Evolutionary conservation across 1,284 basidiomycete species (phyloP), one percentile per base, ranked within the genome.

Genomic region (Retiboletus flavoniger): DNA sequence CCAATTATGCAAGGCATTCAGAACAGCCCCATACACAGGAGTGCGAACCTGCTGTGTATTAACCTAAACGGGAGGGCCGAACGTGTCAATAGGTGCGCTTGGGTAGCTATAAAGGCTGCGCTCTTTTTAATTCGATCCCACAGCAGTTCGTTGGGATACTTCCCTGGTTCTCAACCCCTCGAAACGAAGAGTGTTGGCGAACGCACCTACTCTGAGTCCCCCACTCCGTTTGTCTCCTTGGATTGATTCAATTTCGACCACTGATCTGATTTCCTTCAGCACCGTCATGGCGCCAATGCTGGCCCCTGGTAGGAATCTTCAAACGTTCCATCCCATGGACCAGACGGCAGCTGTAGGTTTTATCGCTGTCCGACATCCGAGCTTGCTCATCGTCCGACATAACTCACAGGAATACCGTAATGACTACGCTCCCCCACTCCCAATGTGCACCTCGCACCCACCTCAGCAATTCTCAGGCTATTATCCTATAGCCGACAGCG

Each of bases 11-110:
- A 35, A 7, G 24, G 4, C 7, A 31, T 1, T 7, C 21, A 21
- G 60, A 47, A 67, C 52, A 64, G 54, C 65, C 50, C 34, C 14
- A 6, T 11, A 4, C 53, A 65, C 60, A 67, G 66, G 38, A 69
- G 16, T 24, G 31, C 13, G 24, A 38, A 41, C 16, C 3, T 68
- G 64, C 62, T 69, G 65, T 63, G 55, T n/a, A 11, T 2, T 36
- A 28, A 52, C 49, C 36, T 50, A 38, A 53, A 45, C 34, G 32
- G 41, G 43, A 39, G 21, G 7, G 5, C 39, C 38, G 51, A 45
- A 53, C 34, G 32, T 29, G 32, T 55, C 38, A 43, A 56, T 43
- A 2, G 47, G 63, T 65, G 34, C 32, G 66, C 16, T 42, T 16
- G 16, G 46, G 29, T 45, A 2, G 8, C 13, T 56, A 65, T 65